Conservation (phyloP, 164 flowering plant genomes). For the Berberis thunbergii region DNA sequence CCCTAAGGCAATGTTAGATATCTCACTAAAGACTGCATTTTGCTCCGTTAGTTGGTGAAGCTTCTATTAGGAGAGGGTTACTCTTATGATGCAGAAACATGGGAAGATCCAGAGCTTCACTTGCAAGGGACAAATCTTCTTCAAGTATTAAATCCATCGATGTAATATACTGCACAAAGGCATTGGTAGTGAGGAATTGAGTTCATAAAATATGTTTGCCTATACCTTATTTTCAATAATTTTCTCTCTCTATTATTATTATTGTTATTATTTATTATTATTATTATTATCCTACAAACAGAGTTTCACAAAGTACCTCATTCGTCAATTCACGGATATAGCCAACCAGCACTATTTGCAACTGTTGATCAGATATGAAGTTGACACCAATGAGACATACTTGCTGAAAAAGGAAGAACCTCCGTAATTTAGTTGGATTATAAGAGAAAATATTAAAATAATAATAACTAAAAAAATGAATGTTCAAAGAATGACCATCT, state of each 20-base stretch:
- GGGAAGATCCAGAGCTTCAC: conserved; percentile 29
- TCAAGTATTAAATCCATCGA: conserved; percentile 17
- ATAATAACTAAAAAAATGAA: no score
- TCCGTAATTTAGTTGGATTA: neutral
- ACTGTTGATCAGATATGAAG: conserved; percentile 13
- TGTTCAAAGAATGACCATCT: neutral
- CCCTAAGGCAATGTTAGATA: no score
- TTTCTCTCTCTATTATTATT: neutral
- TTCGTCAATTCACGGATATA: conserved; percentile 26
- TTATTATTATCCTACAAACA: no score
- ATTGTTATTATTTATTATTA: no score
- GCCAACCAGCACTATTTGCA: conserved; percentile 39
- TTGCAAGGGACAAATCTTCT: conserved; percentile 29
- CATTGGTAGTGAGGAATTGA: neutral
- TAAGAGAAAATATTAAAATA: neutral
- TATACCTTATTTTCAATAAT: neutral
- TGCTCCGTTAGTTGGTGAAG: neutral
- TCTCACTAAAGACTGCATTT: neutral
- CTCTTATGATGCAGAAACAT: conserved; percentile 15
- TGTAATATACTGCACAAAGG: conserved; percentile 8
- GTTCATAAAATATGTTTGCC: no score
- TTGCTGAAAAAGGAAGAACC: conserved; percentile 24
- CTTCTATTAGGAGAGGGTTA: conserved; percentile 1
- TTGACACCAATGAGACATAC: conserved; percentile 16
- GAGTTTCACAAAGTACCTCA: conserved; percentile 22